These are phyloP conservation scores for Xylaria sp. DNA, from an alignment of 2,329 filamentous ascomycete genomes.

Conservation along the genomic window DNA sequence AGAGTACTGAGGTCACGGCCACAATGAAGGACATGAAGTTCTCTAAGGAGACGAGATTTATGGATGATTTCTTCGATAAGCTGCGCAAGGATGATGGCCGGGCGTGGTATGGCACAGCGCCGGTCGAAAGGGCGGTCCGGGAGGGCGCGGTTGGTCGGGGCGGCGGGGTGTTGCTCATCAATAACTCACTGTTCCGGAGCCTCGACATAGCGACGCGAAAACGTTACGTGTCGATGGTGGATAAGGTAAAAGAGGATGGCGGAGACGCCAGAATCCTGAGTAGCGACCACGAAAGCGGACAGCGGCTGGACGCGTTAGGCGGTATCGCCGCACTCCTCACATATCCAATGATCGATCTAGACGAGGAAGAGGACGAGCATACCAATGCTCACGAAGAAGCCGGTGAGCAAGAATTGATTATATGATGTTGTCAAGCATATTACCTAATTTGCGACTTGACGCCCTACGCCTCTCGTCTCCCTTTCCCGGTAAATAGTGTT, in stretches of 20 bases:
- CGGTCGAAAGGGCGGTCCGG: slow-evolving; percentile 83
- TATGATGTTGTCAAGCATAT: slow-evolving; percentile 36
- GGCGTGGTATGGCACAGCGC: slow-evolving; percentile 88
- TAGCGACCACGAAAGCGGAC: slow-evolving; percentile 92
- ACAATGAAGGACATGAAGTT: slow-evolving; percentile 90
- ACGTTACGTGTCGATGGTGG: slow-evolving; percentile 85
- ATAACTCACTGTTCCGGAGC: slow-evolving; percentile 86
- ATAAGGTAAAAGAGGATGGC: slow-evolving; percentile 85
- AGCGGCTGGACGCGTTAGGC: slow-evolving; percentile 82
- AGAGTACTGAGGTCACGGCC: slow-evolving; percentile 78
- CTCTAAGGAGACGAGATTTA: slow-evolving; percentile 80
- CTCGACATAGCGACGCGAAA: slow-evolving; percentile 80
- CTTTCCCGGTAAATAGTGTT: background rate
- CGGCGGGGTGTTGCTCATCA: slow-evolving; percentile 85
- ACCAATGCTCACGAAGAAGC: slow-evolving; percentile 45
- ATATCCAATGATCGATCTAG: slow-evolving; percentile 84
- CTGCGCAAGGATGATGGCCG: slow-evolving; percentile 86
- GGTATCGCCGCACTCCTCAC: slow-evolving; percentile 91
- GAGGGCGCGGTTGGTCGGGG: slow-evolving; percentile 90
- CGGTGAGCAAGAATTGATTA: slow-evolving; percentile 43
- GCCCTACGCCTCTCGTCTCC: background rate
- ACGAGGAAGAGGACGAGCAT: slow-evolving; percentile 66
- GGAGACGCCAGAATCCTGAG: slow-evolving; percentile 91
- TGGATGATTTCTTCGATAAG: slow-evolving; percentile 84
- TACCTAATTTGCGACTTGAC: background rate